Evolutionary conservation across 495 filamentous ascomycete species (phyloP).

Genomic region (Pseudevernia furfuracea): DNA sequence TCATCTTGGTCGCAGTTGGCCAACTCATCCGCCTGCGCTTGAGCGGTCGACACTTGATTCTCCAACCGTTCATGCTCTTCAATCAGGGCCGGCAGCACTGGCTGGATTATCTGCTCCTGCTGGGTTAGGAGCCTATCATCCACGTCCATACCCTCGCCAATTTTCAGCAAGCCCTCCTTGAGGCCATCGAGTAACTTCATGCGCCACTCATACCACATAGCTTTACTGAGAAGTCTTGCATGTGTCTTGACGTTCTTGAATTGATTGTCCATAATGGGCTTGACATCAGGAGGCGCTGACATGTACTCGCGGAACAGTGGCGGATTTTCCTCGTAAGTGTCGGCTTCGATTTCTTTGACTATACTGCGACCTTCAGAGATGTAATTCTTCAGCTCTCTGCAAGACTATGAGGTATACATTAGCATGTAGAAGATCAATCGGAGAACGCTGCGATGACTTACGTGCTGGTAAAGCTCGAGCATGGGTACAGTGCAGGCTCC

Average conservation of each 20-base stretch:
- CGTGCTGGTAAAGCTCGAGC: constrained; percentile 89
- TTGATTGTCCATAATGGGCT: constrained; percentile 84
- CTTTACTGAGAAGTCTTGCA: constrained; percentile 79
- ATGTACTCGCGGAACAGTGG: constrained; percentile 87
- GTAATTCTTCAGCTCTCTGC: constrained; percentile 88
- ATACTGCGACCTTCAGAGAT: constrained; percentile 84
- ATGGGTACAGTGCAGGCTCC: constrained; percentile 87
- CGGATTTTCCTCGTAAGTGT: constrained; percentile 81
- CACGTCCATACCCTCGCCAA: constrained; percentile 62
- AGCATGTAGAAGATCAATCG: not conserved
- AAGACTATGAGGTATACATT: constrained; percentile 48
- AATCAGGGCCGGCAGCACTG: constrained; percentile 55
- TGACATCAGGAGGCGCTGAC: constrained; percentile 74
- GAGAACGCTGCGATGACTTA: constrained; percentile 37
- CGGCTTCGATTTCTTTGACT: constrained; percentile 78
- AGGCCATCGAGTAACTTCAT: constrained; percentile 82
- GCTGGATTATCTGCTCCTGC: constrained; percentile 58
- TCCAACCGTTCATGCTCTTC: constrained; percentile 51
- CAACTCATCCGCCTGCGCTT: constrained; percentile 65
- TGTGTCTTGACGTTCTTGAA: constrained; percentile 95
- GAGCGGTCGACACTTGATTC: constrained; percentile 54
- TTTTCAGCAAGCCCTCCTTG: constrained; percentile 66
- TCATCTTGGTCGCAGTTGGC: constrained; percentile 73
- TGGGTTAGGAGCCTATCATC: constrained; percentile 63
- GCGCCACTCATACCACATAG: constrained; percentile 97